Evolutionary conservation across 1,284 basidiomycete species (phyloP).

Genomic region (Malassezia brasiliensis): DNA sequence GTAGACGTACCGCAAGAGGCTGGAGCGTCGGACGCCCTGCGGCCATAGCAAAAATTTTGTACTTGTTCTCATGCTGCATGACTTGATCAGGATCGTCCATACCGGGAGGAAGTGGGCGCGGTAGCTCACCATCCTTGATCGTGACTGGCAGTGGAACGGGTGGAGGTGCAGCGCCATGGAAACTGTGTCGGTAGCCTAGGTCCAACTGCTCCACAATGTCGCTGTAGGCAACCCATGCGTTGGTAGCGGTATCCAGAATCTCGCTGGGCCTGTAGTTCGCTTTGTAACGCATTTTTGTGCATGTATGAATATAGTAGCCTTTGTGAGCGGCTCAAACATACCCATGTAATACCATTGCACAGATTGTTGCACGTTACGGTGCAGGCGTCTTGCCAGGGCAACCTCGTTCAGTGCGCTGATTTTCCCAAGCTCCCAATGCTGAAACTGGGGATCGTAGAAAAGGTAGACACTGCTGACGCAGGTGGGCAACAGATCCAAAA

Average conservation of each 20-base stretch:
- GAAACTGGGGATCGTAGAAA: conserved; percentile 74
- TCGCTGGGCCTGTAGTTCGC: conserved; percentile 80
- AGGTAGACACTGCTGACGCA: conserved; percentile 95
- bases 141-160: too few species aligned
- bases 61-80: too few species aligned
- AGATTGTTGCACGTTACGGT: conserved; percentile 13
- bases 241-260: conserved; percentile 70
- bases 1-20: too few species aligned
- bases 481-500: conserved; percentile 78
- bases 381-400: conserved; percentile 25
- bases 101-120: conserved; percentile 3
- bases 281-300: conserved; percentile 94
- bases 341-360: conserved; percentile 26
- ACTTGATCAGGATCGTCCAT: conserved; percentile 50
- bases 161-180: background rate
- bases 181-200: background rate
- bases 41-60: too few species aligned
- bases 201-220: too few species aligned
- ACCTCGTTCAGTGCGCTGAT: conserved; percentile 35
- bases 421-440: conserved; percentile 70
- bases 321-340: background rate
- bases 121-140: background rate
- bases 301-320: conserved; percentile 50
- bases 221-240: conserved; percentile 12
- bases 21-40: too few species aligned